These are phyloP conservation scores for Aechmea fasciata DNA, from an alignment of 176 grass and related monocot species.

Conservation along the genomic window DNA sequence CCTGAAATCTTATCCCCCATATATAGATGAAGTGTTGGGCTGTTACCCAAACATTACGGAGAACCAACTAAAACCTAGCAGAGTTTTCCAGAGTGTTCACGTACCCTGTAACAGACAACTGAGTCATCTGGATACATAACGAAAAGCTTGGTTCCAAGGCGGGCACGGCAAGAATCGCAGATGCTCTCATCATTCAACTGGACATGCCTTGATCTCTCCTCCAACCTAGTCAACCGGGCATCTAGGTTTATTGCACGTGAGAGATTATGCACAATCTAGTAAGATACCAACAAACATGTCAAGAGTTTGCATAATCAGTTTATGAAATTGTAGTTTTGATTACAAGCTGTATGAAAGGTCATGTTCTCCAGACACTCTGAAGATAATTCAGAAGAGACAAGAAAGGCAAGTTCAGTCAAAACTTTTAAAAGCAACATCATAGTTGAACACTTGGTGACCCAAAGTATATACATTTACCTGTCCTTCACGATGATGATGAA, in stretches of 20 bases:
- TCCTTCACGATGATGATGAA: constrained; percentile 88
- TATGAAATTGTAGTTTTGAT: neutral
- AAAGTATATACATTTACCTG: constrained; percentile 42
- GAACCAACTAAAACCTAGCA: constrained; percentile 2
- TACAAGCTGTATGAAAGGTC: neutral
- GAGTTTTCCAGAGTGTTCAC: neutral
- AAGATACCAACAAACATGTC: constrained; percentile 14
- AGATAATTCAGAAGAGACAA: too few relatives aligned
- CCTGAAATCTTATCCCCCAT: neutral
- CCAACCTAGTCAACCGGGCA: constrained; percentile 61
- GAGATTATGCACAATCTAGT: constrained; percentile 77
- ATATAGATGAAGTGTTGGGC: neutral
- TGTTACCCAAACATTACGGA: neutral
- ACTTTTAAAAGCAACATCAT: too few relatives aligned
- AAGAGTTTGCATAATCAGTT: neutral
- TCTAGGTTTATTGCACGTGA: constrained; percentile 77
- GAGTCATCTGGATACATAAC: constrained; percentile 96
- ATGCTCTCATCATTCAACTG: constrained; percentile 89
- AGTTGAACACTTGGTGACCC: neutral
- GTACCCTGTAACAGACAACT: constrained; percentile 90
- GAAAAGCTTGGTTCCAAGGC: constrained; percentile 91
- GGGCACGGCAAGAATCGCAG: constrained; percentile 71
- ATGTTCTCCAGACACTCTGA: neutral
- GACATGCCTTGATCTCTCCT: constrained; percentile 95
- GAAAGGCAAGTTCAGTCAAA: too few relatives aligned